A percentile compares a stretch with the other conserved stretches of the same genome.
Evolutionary conservation across 352 stramenopile genomes (phyloP).

Genomic region (Pythium rishiriense): DNA sequence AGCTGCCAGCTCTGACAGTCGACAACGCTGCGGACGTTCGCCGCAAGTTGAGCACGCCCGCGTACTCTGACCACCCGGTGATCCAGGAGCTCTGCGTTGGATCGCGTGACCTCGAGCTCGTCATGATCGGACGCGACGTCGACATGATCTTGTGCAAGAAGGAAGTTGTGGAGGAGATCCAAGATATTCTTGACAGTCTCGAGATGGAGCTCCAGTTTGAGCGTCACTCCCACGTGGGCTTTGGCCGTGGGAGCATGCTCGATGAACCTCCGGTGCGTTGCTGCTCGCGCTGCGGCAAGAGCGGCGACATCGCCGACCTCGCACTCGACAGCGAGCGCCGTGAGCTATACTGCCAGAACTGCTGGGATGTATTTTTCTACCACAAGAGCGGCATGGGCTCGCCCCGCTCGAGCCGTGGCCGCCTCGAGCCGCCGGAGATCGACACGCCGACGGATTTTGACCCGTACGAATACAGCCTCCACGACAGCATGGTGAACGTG

Average conservation of each 20-base stretch:
- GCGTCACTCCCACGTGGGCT: slow-evolving; percentile 61
- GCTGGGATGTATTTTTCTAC: slow-evolving; percentile 78
- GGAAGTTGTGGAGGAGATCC: slow-evolving; percentile 75
- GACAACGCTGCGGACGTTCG: neutral
- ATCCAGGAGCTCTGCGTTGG: slow-evolving; percentile 53
- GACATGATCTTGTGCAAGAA: slow-evolving; percentile 68
- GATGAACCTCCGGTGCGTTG: slow-evolving; percentile 30
- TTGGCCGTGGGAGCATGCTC: slow-evolving; percentile 33
- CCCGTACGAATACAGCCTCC: slow-evolving; percentile 65
- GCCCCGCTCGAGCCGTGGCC: slow-evolving; percentile 8
- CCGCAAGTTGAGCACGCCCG: slow-evolving; percentile 4
- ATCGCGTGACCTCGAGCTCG: slow-evolving; percentile 47
- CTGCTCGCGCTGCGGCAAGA: slow-evolving; percentile 60
- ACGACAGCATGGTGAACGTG: slow-evolving; percentile 60
- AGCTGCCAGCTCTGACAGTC: neutral
- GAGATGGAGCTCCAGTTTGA: slow-evolving; percentile 84
- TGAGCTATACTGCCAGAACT: slow-evolving; percentile 72
- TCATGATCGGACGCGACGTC: slow-evolving; percentile 53
- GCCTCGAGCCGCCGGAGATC: slow-evolving; percentile 18
- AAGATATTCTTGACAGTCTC: slow-evolving; percentile 73
- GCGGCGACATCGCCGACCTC: slow-evolving; percentile 55
- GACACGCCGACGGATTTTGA: slow-evolving; percentile 35
- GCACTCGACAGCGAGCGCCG: slow-evolving; percentile 40
- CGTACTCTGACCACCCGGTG: slow-evolving; percentile 47
- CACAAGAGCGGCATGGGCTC: slow-evolving; percentile 33